Conservation (phyloP, 441 rosid species). For the Corymbia calophylla region DNA sequence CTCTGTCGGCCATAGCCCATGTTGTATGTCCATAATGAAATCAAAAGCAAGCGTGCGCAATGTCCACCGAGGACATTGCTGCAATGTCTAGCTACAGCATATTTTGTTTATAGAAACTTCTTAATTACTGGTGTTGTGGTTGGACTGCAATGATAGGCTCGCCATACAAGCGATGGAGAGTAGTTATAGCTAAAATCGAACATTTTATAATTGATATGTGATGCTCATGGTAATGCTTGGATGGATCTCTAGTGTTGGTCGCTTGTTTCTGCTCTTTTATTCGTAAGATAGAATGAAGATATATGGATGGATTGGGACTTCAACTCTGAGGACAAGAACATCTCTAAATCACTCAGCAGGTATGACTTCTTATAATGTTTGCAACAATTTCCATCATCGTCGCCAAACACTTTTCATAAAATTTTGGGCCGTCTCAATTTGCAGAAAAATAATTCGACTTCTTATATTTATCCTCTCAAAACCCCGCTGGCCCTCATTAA, state of each 20-base stretch:
- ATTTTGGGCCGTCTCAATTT: background rate
- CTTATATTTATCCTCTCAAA: background rate
- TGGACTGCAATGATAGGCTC: background rate
- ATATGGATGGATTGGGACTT: background rate
- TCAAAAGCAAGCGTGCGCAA: background rate
- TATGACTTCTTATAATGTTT: background rate
- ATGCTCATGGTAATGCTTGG: background rate
- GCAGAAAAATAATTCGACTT: background rate
- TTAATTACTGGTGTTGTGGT: background rate
- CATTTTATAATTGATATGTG: background rate
- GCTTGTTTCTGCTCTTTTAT: background rate
- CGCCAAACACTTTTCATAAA: background rate
- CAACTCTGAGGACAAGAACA: background rate
- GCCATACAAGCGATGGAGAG: background rate
- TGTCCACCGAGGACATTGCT: background rate
- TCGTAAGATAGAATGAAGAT: background rate
- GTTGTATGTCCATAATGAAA: background rate
- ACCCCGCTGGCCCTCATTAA: background rate
- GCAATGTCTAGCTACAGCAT: background rate
- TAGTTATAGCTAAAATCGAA: background rate
- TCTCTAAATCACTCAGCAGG: background rate
- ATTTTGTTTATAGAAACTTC: background rate
- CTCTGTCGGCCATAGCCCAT: background rate
- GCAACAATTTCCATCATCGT: background rate
- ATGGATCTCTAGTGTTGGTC: background rate